A percentile compares a stretch with the other conserved stretches of the same genome.
phyloP scores from a whole-genome alignment of 2,329 filamentous ascomycete genomes.

The Microsporum ferrugineum region DNA sequence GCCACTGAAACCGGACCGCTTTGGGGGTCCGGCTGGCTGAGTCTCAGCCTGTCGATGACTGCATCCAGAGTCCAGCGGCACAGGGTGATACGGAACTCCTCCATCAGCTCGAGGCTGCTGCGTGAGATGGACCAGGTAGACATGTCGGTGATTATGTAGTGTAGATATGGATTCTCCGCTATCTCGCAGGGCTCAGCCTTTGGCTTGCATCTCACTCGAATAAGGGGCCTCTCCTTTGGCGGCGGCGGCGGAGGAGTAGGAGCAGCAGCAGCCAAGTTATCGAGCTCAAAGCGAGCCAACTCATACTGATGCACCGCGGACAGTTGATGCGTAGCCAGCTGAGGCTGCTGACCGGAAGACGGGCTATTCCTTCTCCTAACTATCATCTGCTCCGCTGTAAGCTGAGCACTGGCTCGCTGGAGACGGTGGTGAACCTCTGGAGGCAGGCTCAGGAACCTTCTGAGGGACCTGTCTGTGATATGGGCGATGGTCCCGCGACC shows the following conservation, averaged over 20 bases:
- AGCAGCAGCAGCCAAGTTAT: not conserved
- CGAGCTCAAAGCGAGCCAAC: conserved; percentile 10
- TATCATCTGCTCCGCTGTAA: conserved; percentile 8
- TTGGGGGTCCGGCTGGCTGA: not conserved
- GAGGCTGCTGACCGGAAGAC: not conserved
- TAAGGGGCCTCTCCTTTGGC: not conserved
- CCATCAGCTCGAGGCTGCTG: not conserved
- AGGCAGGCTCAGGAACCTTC: conserved; percentile 11
- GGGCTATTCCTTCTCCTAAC: not conserved
- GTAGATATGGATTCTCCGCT: conserved; percentile 5
- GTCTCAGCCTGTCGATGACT: conserved; percentile 2
- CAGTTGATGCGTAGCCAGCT: not conserved
- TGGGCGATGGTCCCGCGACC: conserved; percentile 8
- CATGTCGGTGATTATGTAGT: conserved; percentile 4
- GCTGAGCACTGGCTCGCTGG: conserved; percentile 10
- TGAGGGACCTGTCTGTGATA: conserved; percentile 2
- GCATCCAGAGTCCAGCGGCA: not conserved
- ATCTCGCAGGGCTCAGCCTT: not conserved
- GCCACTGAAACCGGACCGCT: not conserved
- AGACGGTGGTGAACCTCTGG: conserved; percentile 12
- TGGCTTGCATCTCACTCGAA: not conserved
- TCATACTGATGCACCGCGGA: conserved; percentile 11
- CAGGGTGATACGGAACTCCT: conserved; percentile 8
- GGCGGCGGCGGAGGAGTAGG: not conserved
- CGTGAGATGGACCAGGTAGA: conserved; percentile 5